A percentile compares a stretch with the other conserved stretches of the same genome.
These are phyloP conservation scores for Zymoseptoria brevis DNA, from an alignment of 2,329 filamentous ascomycete genomes.

Conservation along the genomic window DNA sequence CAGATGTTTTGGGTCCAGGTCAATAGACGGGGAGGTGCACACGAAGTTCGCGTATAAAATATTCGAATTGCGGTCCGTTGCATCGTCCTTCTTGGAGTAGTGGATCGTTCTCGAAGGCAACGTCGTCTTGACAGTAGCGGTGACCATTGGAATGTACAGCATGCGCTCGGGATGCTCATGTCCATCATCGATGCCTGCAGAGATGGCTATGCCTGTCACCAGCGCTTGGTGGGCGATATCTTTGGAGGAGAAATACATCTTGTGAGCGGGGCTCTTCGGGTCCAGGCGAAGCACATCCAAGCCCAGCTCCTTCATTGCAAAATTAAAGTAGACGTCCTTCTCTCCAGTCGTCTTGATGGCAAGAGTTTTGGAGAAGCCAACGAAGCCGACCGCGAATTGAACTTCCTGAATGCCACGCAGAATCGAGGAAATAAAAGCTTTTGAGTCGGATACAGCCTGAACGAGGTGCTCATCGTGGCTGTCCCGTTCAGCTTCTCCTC, in stretches of 20 bases:
- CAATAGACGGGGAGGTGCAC: slow-evolving; percentile 88
- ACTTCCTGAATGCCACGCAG: slow-evolving; percentile 91
- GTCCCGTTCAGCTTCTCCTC: slow-evolving; percentile 64
- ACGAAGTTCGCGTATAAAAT: slow-evolving; percentile 95
- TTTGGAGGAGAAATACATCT: slow-evolving; percentile 93
- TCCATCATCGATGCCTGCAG: slow-evolving; percentile 86
- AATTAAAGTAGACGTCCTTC: slow-evolving; percentile 69
- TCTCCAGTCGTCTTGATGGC: slow-evolving; percentile 58
- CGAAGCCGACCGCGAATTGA: slow-evolving; percentile 86
- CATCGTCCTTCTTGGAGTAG: slow-evolving; percentile 59
- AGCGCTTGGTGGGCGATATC: slow-evolving; percentile 94
- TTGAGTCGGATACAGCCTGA: slow-evolving; percentile 81
- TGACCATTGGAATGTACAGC: slow-evolving; percentile 93
- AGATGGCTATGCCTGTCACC: slow-evolving; percentile 83
- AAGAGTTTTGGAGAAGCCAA: slow-evolving; percentile 76
- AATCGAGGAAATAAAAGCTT: slow-evolving; percentile 84
- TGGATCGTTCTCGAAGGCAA: slow-evolving; percentile 90
- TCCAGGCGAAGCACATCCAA: slow-evolving; percentile 88
- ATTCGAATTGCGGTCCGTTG: slow-evolving; percentile 81
- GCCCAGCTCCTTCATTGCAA: slow-evolving; percentile 93
- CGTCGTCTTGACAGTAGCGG: slow-evolving; percentile 88
- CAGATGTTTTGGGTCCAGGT: slow-evolving; percentile 85
- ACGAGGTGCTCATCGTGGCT: slow-evolving; percentile 61
- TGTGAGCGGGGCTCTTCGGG: slow-evolving; percentile 83
- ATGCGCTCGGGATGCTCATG: slow-evolving; percentile 76